These are phyloP conservation scores for Carex arenaria DNA, from an alignment of 202 grass and related monocot species.

Conservation along the genomic window DNA sequence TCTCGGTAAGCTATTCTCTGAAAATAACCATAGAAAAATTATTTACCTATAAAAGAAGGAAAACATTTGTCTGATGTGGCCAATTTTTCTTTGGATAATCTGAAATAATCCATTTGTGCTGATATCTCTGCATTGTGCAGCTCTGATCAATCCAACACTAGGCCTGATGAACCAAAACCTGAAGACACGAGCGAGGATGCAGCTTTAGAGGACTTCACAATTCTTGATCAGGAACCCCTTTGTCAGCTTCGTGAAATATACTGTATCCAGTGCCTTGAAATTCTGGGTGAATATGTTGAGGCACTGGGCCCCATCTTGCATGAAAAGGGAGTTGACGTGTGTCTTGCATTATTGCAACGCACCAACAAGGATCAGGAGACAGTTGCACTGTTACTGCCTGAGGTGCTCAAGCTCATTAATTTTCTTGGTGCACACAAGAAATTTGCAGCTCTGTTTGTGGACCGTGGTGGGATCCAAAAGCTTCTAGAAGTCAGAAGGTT, in stretches of 20 bases:
- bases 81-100: neutral
- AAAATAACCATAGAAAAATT: neutral
- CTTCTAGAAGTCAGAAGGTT: constrained; percentile 73
- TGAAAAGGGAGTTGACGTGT: constrained; percentile 97
- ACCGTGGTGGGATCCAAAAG: constrained; percentile 93
- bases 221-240: constrained; percentile 55
- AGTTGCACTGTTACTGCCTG: constrained; percentile 44
- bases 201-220: constrained; percentile 67
- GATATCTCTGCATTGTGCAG: constrained; percentile 29
- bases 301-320: constrained; percentile 91
- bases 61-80: neutral
- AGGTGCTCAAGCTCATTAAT: constrained; percentile 82
- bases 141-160: constrained; percentile 36
- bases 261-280: constrained; percentile 78
- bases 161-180: constrained; percentile 35
- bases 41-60: neutral
- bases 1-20: constrained; percentile 52
- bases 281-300: constrained; percentile 95
- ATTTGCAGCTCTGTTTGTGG: constrained; percentile 91
- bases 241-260: constrained; percentile 79
- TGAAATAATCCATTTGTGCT: neutral
- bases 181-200: constrained; percentile 46
- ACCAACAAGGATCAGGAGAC: constrained; percentile 55
- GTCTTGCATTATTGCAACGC: constrained; percentile 69
- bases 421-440: constrained; percentile 85